A percentile compares a stretch with the other conserved stretches of the same genome.
Conservation (phyloP, 75 land plant species). For the Gnetum montanum region DNA sequence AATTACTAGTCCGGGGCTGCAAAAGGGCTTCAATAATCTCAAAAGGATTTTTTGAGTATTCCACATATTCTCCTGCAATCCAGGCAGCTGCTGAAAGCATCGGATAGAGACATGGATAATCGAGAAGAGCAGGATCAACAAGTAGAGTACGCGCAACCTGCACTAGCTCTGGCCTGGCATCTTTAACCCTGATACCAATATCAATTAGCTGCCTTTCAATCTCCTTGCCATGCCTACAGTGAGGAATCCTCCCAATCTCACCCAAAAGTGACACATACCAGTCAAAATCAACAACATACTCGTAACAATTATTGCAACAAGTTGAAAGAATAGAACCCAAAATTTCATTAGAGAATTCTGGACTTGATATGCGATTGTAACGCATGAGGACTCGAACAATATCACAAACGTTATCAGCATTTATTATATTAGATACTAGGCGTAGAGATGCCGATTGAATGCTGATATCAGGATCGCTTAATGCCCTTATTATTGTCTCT, state of each 20-base stretch:
- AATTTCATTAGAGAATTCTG: constrained; percentile 76
- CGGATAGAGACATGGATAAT: constrained; percentile 43
- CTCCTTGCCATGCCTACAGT: constrained; percentile 73
- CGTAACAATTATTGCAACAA: constrained; percentile 69
- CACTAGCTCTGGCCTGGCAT: constrained; percentile 65
- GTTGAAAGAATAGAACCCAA: constrained; percentile 59
- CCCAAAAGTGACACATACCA: constrained; percentile 90
- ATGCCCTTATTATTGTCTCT: constrained; percentile 50
- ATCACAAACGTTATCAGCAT: constrained; percentile 67
- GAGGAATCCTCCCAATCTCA: constrained; percentile 62
- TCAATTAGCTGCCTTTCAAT: constrained; percentile 88
- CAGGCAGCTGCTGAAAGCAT: constrained; percentile 86
- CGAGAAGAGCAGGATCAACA: constrained; percentile 83
- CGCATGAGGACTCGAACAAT: constrained; percentile 51
- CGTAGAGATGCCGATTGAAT: constrained; percentile 56
- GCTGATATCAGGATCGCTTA: constrained; percentile 67
- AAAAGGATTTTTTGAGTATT: constrained; percentile 50
- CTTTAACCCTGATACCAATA: constrained; percentile 78
- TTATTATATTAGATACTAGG: constrained; percentile 70
- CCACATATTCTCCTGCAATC: constrained; percentile 85
- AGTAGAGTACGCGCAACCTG: constrained; percentile 61
- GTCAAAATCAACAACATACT: constrained; percentile 71
- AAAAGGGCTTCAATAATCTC: constrained; percentile 86
- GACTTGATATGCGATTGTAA: constrained; percentile 58
- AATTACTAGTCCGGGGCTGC: constrained; percentile 70